Evolutionary conservation across 2,329 filamentous ascomycete genomes (phyloP).

Genomic region (Fusarium sp.): DNA sequence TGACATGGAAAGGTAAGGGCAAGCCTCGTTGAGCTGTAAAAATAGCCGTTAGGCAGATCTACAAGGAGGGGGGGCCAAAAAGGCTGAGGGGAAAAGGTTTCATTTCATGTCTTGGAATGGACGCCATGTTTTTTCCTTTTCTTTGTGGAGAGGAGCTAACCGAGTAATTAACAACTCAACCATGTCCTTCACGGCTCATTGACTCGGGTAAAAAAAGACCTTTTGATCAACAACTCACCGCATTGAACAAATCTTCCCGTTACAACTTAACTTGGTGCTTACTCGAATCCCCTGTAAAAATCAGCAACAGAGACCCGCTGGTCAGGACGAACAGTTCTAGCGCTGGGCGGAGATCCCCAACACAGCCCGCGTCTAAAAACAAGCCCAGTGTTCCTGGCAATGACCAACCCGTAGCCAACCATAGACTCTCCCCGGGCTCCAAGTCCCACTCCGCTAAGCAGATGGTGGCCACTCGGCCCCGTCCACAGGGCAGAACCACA

Average conservation of each 20-base stretch:
- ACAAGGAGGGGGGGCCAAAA: neutral
- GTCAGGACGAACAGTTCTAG: neutral
- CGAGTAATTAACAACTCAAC: neutral
- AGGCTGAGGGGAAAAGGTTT: neutral
- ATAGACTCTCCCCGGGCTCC: neutral
- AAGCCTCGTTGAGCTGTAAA: neutral
- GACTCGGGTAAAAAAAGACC: neutral
- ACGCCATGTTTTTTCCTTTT: neutral
- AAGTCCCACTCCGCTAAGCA: neutral
- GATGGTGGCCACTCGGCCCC: neutral
- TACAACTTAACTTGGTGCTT: neutral
- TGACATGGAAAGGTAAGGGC: neutral
- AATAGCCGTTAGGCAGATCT: neutral
- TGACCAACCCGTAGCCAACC: neutral
- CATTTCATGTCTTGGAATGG: neutral
- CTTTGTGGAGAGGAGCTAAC: neutral
- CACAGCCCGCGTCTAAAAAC: neutral
- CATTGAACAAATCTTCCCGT: neutral
- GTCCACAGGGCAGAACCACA: slow-evolving; percentile 5
- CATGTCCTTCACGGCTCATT: neutral
- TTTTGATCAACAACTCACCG: neutral
- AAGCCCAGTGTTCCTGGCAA: neutral
- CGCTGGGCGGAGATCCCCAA: neutral
- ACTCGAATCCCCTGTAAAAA: neutral
- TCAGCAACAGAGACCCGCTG: neutral